phyloP scores from a whole-genome alignment of 331 rosid genomes.

The Ulmus americana region DNA sequence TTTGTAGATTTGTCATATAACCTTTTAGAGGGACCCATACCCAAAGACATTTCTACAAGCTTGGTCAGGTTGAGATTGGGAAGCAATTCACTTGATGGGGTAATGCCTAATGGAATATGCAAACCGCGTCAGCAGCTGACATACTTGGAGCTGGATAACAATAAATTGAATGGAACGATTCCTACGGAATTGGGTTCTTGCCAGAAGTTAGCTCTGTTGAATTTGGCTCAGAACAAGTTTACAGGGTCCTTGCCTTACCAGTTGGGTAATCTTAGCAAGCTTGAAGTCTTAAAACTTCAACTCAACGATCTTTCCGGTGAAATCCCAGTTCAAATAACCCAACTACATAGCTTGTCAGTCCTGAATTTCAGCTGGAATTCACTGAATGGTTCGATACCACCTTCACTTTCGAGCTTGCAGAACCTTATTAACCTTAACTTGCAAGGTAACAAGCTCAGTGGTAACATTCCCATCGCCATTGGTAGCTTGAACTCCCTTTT shows the following conservation, averaged over 20 bases:
- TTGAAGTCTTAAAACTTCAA: conserved; percentile 60
- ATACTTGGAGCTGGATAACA: conserved; percentile 64
- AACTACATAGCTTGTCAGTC: conserved; percentile 22
- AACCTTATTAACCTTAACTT: conserved; percentile 36
- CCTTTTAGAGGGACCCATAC: conserved; percentile 37
- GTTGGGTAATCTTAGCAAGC: conserved; percentile 44
- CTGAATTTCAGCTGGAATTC: conserved; percentile 63
- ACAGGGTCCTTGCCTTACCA: conserved; percentile 40
- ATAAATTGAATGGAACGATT: conserved; percentile 37
- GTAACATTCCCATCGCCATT: conserved; percentile 43
- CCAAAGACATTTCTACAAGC: conserved; percentile 32
- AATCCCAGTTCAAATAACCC: conserved; percentile 44
- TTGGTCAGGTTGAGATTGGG: conserved; percentile 71
- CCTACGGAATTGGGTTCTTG: conserved; percentile 47
- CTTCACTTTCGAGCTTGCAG: conserved; percentile 29
- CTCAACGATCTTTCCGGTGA: conserved; percentile 42
- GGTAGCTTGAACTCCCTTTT: conserved; percentile 20
- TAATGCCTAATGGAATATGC: conserved; percentile 28
- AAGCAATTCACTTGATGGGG: conserved; percentile 39
- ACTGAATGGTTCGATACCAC: conserved; percentile 57
- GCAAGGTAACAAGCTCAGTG: conserved; percentile 46
- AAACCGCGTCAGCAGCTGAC: conserved; percentile 14
- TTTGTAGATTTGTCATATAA: conserved; percentile 60
- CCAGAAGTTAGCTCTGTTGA: conserved; percentile 51
- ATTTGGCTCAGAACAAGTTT: conserved; percentile 50